Evolutionary conservation across 257 asterid genomes (phyloP), one percentile per base, ranked within the genome.

Genomic region (Salvia miltiorrhiza): DNA sequence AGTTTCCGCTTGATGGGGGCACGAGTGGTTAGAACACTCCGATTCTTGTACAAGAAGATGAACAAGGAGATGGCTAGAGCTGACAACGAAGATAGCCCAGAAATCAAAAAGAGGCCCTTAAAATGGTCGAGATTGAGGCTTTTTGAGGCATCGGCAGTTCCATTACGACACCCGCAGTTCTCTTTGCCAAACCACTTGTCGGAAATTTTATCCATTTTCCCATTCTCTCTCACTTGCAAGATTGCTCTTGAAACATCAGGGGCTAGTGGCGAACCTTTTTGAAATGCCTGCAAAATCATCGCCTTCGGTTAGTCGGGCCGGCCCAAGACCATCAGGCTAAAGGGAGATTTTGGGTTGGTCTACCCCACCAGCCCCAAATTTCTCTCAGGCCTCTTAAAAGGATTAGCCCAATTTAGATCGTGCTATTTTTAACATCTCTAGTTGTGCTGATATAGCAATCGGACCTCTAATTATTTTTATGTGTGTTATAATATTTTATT

Each of bases 261-360:
- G 33, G 67, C 19, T 5, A 61, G 11, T 6, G 50, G 67, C 0
- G 67, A 61, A 0, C 52, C 35, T 37, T 21, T 39, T 39, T 61
- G 67, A 40, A 61, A 61, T 40, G 67, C 35, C 67, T 60, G 67
- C 56, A 65, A 17, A 20, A 10, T n/a, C n/a, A n/a, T n/a, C n/a
- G n/a, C n/a, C n/a, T n/a, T n/a, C n/a, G n/a, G n/a, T n/a, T n/a
- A n/a, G n/a, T n/a, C n/a, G n/a, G n/a, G n/a, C n/a, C n/a, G n/a
- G n/a, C n/a, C n/a, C n/a, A n/a, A n/a, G n/a, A n/a, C n/a, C n/a
- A n/a, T n/a, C n/a, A n/a, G n/a, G n/a, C n/a, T n/a, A n/a, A n/a
- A n/a, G n/a, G n/a, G n/a, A n/a, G n/a, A n/a, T n/a, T n/a, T n/a
- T n/a, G n/a, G n/a, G n/a, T n/a, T n/a, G n/a, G n/a, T n/a, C n/a